phyloP scores from a whole-genome alignment of 1,284 basidiomycete genomes.

The Leccinum pseudoinsigne region DNA sequence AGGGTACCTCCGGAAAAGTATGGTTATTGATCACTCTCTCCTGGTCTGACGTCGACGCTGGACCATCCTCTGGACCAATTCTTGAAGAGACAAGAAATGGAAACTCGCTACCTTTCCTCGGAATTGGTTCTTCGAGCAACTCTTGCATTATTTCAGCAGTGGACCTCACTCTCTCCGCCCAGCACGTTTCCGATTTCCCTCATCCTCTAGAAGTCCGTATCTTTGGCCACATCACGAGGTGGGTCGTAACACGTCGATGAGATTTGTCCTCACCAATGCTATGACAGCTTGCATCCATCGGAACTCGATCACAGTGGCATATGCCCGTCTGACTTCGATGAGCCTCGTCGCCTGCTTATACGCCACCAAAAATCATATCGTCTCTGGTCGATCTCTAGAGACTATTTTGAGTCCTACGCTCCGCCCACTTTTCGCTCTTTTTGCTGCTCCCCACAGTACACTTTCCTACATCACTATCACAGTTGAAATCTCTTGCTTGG shows the following conservation, averaged over 20 bases:
- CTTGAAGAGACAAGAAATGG: not conserved
- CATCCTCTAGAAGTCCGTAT: not conserved
- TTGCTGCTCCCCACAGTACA: not conserved
- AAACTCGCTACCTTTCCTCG: not conserved
- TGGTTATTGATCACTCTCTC: not conserved
- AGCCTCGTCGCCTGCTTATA: not conserved
- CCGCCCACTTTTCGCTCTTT: not conserved
- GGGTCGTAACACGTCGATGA: not conserved
- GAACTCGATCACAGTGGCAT: not conserved
- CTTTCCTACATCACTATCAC: slow-evolving; percentile 21
- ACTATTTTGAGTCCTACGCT: not conserved
- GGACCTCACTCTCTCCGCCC: not conserved
- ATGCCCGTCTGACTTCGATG: not conserved
- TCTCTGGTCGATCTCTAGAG: not conserved
- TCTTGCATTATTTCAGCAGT: not conserved
- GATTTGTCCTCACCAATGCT: not conserved
- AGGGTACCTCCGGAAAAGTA: no score
- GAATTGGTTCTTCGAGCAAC: not conserved
- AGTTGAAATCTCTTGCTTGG: slow-evolving; percentile 51
- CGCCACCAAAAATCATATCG: not conserved
- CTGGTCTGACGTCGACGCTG: not conserved
- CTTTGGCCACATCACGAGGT: not conserved
- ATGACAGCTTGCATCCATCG: not conserved
- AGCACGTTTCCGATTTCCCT: not conserved
- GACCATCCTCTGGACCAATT: not conserved